Evolutionary conservation across 2,329 filamentous ascomycete genomes (phyloP).

Genomic region (Xylaria sp.): DNA sequence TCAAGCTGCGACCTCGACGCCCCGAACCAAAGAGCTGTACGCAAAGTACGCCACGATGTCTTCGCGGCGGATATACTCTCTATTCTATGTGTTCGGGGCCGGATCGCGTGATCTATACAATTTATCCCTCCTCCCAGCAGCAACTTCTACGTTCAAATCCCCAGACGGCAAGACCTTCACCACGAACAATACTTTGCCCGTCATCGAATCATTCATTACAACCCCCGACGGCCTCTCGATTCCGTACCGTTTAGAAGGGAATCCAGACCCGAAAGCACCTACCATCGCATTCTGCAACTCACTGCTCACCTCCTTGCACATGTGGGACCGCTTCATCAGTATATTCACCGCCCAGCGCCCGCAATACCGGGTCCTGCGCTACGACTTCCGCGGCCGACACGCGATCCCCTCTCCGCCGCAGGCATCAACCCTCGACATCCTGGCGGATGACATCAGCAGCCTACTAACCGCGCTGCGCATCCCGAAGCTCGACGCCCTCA

Average conservation of each 20-base stretch:
- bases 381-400: slow-evolving; percentile 78
- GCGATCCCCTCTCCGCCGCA: slow-evolving; percentile 58
- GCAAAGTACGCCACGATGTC: slow-evolving; percentile 67
- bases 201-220: slow-evolving; percentile 74
- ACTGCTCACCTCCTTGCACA: slow-evolving; percentile 78
- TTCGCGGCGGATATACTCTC: slow-evolving; percentile 70
- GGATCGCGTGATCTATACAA: slow-evolving; percentile 75
- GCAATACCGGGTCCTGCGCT: slow-evolving; percentile 78
- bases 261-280: slow-evolving; percentile 71
- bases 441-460: slow-evolving; percentile 73
- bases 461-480: slow-evolving; percentile 78
- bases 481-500: slow-evolving; percentile 70
- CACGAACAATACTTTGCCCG: slow-evolving; percentile 60
- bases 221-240: slow-evolving; percentile 75
- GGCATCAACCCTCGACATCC: slow-evolving; percentile 69
- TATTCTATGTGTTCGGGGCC: slow-evolving; percentile 84
- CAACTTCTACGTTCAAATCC: slow-evolving; percentile 62
- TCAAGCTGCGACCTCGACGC: slow-evolving; percentile 70
- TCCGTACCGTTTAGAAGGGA: slow-evolving; percentile 81
- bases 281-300: slow-evolving; percentile 83
- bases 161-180: slow-evolving; percentile 68
- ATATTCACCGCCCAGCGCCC: slow-evolving; percentile 70
- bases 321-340: slow-evolving; percentile 81
- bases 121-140: slow-evolving; percentile 61
- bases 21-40: slow-evolving; percentile 70